Conservation (phyloP, 345 rosid species). For the Iberis pinnata region DNA sequence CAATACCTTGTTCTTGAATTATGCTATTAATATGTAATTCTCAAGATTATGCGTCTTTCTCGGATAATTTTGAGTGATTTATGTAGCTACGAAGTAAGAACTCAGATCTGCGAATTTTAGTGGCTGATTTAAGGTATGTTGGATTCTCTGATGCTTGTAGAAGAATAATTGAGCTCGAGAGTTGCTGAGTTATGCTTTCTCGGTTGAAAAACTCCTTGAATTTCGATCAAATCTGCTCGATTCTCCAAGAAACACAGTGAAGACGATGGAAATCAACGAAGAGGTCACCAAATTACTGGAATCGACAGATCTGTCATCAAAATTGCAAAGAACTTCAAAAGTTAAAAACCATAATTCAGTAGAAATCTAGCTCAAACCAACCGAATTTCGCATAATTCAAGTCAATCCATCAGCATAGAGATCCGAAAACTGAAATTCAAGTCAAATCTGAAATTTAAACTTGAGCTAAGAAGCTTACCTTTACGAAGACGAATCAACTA, state of each 20-base stretch:
- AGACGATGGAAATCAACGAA: background rate
- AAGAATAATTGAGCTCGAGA: background rate
- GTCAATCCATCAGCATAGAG: conserved; percentile 17
- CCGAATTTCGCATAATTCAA: conserved; percentile 26
- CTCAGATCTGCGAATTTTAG: conserved; percentile 43
- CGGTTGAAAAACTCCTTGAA: conserved; percentile 16
- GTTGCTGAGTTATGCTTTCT: conserved; percentile 21
- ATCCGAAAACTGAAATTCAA: conserved; percentile 1
- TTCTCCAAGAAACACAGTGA: background rate
- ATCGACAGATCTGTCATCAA: conserved; percentile 27
- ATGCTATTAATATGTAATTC: background rate
- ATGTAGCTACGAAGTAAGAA: background rate
- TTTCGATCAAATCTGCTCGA: background rate
- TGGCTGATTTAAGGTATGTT: background rate
- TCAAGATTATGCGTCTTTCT: background rate
- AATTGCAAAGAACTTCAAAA: background rate
- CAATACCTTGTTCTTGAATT: conserved; percentile 15
- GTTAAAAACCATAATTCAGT: conserved; percentile 21
- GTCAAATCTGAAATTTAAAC: conserved; percentile 13
- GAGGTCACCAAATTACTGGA: background rate
- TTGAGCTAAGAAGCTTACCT: conserved; percentile 16
- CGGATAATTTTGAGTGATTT: background rate
- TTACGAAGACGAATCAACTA: background rate
- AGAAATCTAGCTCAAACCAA: too few relatives aligned
- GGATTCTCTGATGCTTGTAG: background rate